Base-by-base conservation (phyloP, 768 basidiomycete species). In the Suillus subalutaceus region DNA sequence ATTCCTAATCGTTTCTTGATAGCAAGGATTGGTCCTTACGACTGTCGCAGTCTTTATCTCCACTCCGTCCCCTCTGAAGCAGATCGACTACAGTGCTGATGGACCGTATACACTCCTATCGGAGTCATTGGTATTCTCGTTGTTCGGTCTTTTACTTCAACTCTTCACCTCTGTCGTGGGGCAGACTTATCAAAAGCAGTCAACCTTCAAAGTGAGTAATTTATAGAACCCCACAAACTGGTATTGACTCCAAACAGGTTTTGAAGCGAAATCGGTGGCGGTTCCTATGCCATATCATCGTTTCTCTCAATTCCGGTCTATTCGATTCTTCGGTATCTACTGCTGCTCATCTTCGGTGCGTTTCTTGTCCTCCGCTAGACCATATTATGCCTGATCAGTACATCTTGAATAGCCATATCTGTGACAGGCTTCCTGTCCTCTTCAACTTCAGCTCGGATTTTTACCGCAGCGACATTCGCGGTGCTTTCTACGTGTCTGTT, bases 21-120 rank as follows among this genome's bases (percentile, higher is more conserved):
- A 58, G 57, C 57, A 58, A 58, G 57, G 57, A 40, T 58, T 58
- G 23, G 38, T 58, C 23, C 57, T 58, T 26, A 40, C 57, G 8
- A 58, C 57, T 40, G 57, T 58, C 23, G 57, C 57, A 16, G 38
- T 58, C 38, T 40, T 58, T 23, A 58, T 58, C 38, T 23, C 57
- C 15, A 58, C 57, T 26, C 8, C 38, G 1, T 15, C 57, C 23
- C 57, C 57, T 38, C 23, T 58, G 4, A 4, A 18, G 10, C 38
- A 58, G 38, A 58, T 58, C 8, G 2, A 58, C 38, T 58, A 58
- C 15, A 8, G 7, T 16, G 57, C 38, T 40, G 15, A 18, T 37
- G 37, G n/a, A 26, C 57, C 57, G 1, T 58, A 58, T 16, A 40
- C 38, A 26, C 57, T 58, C 15, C 23, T 58, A 38, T 58, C 57